Evolutionary conservation across 345 rosid species (phyloP), one percentile per base, ranked within the genome.

Genomic region (Erucastrum elatum): DNA sequence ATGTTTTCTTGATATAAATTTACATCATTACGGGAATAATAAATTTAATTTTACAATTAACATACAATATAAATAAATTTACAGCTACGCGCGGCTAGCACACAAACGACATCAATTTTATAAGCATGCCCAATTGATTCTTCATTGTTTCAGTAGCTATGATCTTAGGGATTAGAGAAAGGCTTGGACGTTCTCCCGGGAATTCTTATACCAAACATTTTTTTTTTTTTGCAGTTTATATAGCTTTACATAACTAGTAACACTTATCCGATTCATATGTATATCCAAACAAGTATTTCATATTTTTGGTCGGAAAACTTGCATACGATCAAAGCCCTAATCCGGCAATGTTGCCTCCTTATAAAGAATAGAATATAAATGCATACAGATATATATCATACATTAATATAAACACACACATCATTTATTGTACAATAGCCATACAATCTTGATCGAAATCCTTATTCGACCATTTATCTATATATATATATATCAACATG

Each of bases 381-480:
- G 11, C 51, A 30, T 41, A 71, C 35, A 35, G 0, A 35, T 35
- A 35, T 26, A 70, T 15, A 4, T 30, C 35, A 39, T 58, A 39
- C 39, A 25, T 60, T 61, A 60, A 68, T 25, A 68, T 13, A 41
- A 44, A 68, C 11, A 44, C 27, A 62, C 65, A 63, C 41, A n/a
- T 33, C 16, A 33, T 21, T 31, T 62, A 34, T 62, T 53, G 34
- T 68, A 69, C 53, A 59, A 44, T 30, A 62, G 21, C 66, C 66
- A 61, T 29, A 30, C 8, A 30, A 62, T 13, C 5, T 30, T 30
- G 53, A 61, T 61, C 8, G 39, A 34, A 34, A 64, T 31, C 33
- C 44, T 70, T 77, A 53, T 55, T 62, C 21, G 21, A 49, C 3
- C 49, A 70, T 34, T 70, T 70, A 46, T 41, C 6, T 16, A 27